phyloP scores from a whole-genome alignment of 345 rosid species.

The Psidium guajava region DNA sequence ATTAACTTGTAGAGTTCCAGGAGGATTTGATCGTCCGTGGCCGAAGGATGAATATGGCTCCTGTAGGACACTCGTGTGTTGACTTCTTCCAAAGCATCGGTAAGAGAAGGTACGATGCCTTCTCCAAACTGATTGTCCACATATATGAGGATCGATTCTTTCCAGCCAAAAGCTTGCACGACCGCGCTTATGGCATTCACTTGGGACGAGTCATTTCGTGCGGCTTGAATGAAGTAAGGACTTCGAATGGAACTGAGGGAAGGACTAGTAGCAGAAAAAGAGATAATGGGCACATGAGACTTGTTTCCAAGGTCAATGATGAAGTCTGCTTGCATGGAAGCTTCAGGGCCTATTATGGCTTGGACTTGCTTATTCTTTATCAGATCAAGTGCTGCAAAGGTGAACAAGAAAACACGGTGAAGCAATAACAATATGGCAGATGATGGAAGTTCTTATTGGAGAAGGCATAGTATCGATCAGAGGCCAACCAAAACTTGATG shows the following conservation, averaged over 20 bases:
- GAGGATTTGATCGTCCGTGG: background rate
- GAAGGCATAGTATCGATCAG: background rate
- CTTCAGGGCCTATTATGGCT: background rate
- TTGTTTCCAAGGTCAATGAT: background rate
- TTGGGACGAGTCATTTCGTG: background rate
- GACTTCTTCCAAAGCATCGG: background rate
- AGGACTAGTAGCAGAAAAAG: background rate
- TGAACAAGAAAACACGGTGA: background rate
- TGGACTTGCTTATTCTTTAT: background rate
- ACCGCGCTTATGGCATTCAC: background rate
- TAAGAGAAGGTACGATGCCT: background rate
- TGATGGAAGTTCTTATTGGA: background rate
- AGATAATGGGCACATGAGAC: background rate
- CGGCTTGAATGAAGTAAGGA: background rate
- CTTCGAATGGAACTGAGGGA: background rate
- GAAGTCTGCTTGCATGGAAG: background rate
- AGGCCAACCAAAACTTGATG: background rate
- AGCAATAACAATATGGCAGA: background rate
- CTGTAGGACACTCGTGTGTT: background rate
- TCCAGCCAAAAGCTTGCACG: background rate
- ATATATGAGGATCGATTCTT: background rate
- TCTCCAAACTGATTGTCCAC: background rate
- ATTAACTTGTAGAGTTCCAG: background rate
- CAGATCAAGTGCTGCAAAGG: background rate
- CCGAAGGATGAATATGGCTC: background rate